phyloP scores from a whole-genome alignment of 2,329 filamentous ascomycete genomes.

The Alternaria incomplexa region DNA sequence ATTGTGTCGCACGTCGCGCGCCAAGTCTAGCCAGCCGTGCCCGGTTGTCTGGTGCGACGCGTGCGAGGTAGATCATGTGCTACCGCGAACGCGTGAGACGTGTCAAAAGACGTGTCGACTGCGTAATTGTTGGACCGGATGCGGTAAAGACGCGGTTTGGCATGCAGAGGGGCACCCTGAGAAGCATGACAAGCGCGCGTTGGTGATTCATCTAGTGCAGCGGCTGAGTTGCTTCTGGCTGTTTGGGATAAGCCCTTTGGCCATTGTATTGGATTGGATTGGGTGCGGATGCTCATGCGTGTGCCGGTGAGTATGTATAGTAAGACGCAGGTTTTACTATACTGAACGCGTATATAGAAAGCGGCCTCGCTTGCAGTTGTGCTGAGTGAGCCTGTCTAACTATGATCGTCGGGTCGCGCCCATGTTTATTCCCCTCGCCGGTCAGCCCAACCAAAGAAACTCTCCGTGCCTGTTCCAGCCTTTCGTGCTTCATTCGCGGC shows the following conservation, averaged over 20 bases:
- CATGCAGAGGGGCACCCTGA: neutral
- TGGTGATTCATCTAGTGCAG: constrained; percentile 4
- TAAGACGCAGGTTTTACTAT: neutral
- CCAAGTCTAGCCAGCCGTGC: neutral
- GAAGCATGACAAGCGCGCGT: neutral
- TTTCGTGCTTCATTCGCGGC: neutral
- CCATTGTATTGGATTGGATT: neutral
- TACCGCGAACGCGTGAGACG: constrained; percentile 31
- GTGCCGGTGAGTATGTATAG: constrained; percentile 4
- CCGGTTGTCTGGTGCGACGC: constrained; percentile 19
- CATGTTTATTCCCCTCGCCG: neutral
- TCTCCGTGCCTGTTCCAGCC: neutral
- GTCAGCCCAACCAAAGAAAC: neutral
- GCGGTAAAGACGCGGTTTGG: constrained; percentile 1
- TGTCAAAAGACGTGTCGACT: constrained; percentile 10
- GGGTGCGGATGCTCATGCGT: neutral
- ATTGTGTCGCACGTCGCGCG: constrained; percentile 16
- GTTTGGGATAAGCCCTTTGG: neutral
- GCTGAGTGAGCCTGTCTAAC: neutral
- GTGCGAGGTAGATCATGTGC: constrained; percentile 21
- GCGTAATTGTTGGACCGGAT: constrained; percentile 7
- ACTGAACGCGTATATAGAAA: neutral
- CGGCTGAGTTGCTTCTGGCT: constrained; percentile 3
- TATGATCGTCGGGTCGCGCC: neutral
- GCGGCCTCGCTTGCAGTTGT: neutral